Base-by-base conservation (phyloP, 73 alveolate genomes). In the Stentor coeruleus region DNA sequence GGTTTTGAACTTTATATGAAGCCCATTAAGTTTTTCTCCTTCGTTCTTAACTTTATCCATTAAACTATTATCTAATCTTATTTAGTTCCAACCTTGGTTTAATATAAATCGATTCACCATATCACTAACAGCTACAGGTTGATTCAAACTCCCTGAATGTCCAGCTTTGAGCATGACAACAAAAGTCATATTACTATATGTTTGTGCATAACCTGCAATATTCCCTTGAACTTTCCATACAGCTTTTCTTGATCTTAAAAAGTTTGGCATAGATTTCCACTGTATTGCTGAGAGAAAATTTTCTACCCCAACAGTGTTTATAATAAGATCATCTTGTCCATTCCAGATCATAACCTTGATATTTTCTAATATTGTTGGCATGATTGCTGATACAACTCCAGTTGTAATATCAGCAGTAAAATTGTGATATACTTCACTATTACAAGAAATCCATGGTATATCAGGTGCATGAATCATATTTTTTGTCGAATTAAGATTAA, bases 131-230 rank as follows among this genome's bases (percentile, higher is more conserved):
- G 57, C 58, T 75, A 39, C 85, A 57, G 96, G 93, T 72, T 92
- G 86, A 86, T 93, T 96, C 85, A 86, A 90, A 11, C 96, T 96
- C 31, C 89, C 95, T 97, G 91, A 91, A 83, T 93, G 98, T n/a
- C 98, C 98, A 3, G 98, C 98, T 20, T 89, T 85, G 38, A 66
- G 49, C 30, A 89, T 85, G 40, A 85, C 38, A 38, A 82, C 87
- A 37, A 26, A 75, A 75, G 83, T 75, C 11, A 75, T 1, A n/a
- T 15, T 75, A 15, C 33, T n/a, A 2, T 75, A 15, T 6, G 0
- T 20, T 33, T 20, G 26, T 14, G 39, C 26, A 75, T 75, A 75
- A 33, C 83, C 83, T 1, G 74, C 72, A 33, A 75, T 38, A 20
- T 28, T 31, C 26, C 72, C 83, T 1, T 40, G n/a, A 35, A 75